Base-by-base conservation (phyloP, 257 asterid genomes). In the Primulina huaijiensis region DNA sequence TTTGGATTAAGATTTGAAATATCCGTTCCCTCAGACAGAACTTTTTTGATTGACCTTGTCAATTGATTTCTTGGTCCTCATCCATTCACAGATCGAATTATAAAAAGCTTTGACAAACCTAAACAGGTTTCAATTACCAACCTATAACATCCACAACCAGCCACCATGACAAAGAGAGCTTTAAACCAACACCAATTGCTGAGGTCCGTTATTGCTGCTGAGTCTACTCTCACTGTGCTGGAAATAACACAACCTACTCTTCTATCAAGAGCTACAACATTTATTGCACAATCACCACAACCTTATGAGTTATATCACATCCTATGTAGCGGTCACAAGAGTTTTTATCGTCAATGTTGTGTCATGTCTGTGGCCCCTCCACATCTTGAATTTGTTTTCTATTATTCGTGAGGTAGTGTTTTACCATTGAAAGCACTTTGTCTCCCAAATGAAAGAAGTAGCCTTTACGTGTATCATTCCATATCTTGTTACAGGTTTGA, bases 401-500 rank as follows among this genome's bases (percentile, higher is more conserved):
- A 50, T 50, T 17, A 50, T 50, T 50, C 9, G 8, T 17, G 57
- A 50, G 20, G 21, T 50, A 17, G 57, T 50, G 57, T 50, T 50
- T 46, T 50, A 50, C 57, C 21, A 17, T 17, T 17, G 20, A 50
- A 16, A 50, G 57, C 6, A 14, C 20, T 50, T 50, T 50, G 21
- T 21, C 21, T 50, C 57, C 0, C 21, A 1, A 17, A 50, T 50
- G 20, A 6, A 50, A 16, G 20, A 50, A 17, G 20, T 50, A 1
- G 57, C 57, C 16, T 50, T 50, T 50, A 50, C 1, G 20, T 50
- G 21, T 50, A 14, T 50, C 57, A 50, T 14, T 50, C 2, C 21
- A 5, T 50, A 16, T 50, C 20, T 50, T 16, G 57, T 58, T 62
- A 63, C 87, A 94, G 99, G 86, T 94, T 94, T 81, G 97, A 94